Conservation (phyloP, 202 grass and related monocot species). For the Sporobolus alterniflorus region DNA sequence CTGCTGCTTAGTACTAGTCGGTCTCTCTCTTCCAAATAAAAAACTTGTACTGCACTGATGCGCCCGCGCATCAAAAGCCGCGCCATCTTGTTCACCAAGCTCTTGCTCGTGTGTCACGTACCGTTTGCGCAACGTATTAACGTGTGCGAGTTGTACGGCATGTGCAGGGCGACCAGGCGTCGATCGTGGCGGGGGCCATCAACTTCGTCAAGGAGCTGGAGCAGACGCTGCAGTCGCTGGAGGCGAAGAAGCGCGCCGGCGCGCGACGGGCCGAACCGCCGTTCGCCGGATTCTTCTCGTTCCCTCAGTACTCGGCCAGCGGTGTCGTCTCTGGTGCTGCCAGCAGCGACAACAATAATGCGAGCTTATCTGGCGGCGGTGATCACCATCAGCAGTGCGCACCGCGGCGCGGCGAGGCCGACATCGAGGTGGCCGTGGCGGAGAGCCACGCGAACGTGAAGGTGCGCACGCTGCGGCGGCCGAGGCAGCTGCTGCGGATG, state of each 20-base stretch:
- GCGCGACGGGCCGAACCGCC: neutral
- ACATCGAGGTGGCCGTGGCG: slow-evolving; percentile 66
- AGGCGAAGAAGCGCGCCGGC: slow-evolving; percentile 47
- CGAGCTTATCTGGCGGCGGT: neutral
- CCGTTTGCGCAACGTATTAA: neutral
- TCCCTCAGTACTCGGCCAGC: slow-evolving; percentile 53
- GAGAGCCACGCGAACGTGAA: slow-evolving; percentile 74
- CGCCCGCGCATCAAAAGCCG: slow-evolving; percentile 32
- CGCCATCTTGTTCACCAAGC: slow-evolving; percentile 25
- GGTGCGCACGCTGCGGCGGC: slow-evolving; percentile 53
- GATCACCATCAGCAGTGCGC: neutral
- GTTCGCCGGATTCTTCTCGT: slow-evolving; percentile 57
- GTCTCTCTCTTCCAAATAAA: no score
- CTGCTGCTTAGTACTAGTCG: neutral
- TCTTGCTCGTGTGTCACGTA: slow-evolving; percentile 23
- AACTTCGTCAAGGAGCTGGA: slow-evolving; percentile 84
- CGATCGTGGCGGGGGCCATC: slow-evolving; percentile 64
- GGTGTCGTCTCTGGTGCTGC: neutral
- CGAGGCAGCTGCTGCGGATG: slow-evolving; percentile 61
- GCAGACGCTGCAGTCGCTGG: slow-evolving; percentile 68
- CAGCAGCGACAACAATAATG: neutral
- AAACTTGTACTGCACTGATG: neutral
- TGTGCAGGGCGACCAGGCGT: slow-evolving; percentile 76
- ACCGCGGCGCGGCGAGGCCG: slow-evolving; percentile 26
- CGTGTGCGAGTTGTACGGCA: neutral